Evolutionary conservation across 352 stramenopile genomes (phyloP).

Genomic region (Pythium diclinum): DNA sequence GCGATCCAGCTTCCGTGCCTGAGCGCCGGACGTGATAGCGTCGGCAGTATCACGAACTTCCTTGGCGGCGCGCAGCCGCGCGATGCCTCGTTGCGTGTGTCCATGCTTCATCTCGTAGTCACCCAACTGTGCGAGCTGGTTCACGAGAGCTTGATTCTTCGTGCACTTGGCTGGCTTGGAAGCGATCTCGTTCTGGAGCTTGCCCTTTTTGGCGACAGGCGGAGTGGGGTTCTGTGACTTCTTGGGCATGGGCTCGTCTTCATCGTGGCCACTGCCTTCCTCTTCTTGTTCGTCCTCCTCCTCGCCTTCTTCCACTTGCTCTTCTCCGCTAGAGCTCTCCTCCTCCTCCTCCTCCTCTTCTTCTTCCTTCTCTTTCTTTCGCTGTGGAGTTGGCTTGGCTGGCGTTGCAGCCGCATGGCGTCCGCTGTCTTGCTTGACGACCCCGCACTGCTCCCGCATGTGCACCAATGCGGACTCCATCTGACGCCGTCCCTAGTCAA

Average conservation of each 20-base stretch:
- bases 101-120: slow-evolving; percentile 52
- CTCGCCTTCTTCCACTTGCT: background rate
- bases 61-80: slow-evolving; percentile 60
- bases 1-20: slow-evolving; percentile 47
- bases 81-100: slow-evolving; percentile 46
- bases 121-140: slow-evolving; percentile 53
- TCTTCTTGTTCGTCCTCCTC: background rate
- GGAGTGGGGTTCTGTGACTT: background rate
- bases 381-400: background rate
- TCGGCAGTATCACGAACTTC: slow-evolving; percentile 39
- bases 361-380: background rate
- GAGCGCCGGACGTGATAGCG: slow-evolving; percentile 54
- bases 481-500: slow-evolving; percentile 26
- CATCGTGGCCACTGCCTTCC: slow-evolving; percentile 19
- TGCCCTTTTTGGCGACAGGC: slow-evolving; percentile 10
- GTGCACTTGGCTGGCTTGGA: slow-evolving; percentile 28
- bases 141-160: slow-evolving; percentile 63
- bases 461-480: slow-evolving; percentile 43
- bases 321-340: background rate
- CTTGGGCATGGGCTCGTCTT: background rate
- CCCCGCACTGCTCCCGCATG: slow-evolving; percentile 35
- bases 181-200: slow-evolving; percentile 32
- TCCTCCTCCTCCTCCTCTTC: background rate
- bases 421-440: slow-evolving; percentile 1
- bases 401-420: background rate